Conservation (phyloP, 768 basidiomycete genomes). For the Galerina sulciceps region DNA sequence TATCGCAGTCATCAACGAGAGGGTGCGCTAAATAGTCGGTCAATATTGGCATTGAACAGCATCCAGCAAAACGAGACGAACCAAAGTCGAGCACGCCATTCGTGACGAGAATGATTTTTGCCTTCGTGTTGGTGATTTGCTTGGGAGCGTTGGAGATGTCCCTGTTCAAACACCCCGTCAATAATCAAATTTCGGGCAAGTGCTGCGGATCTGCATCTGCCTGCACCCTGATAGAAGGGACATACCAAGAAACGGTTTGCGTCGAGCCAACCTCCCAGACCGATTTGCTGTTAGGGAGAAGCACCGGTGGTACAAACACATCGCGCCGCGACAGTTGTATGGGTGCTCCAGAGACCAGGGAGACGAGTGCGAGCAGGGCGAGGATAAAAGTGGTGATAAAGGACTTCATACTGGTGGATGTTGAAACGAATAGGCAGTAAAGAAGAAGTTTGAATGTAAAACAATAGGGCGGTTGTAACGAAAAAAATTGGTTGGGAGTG, state of each 20-base stretch:
- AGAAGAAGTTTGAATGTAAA: neutral
- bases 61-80: constrained; percentile 14
- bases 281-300: constrained; percentile 26
- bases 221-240: neutral
- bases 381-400: constrained; percentile 24
- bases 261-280: constrained; percentile 33
- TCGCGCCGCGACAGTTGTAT: constrained; percentile 27
- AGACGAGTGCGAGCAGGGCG: constrained; percentile 26
- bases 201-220: constrained; percentile 17
- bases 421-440: neutral
- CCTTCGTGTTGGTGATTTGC: constrained; percentile 46
- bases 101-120: constrained; percentile 41
- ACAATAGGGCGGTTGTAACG: neutral
- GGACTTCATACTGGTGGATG: constrained; percentile 21
- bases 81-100: constrained; percentile 34
- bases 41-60: neutral
- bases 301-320: constrained; percentile 36
- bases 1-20: constrained; percentile 41
- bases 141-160: constrained; percentile 41
- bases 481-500: neutral
- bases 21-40: constrained; percentile 29
- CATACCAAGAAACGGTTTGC: constrained; percentile 36
- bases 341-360: constrained; percentile 29
- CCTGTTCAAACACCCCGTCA: constrained; percentile 30
- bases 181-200: neutral